Base-by-base conservation (phyloP, 208 protist species). In the Acanthamoeba triangularis region DNA sequence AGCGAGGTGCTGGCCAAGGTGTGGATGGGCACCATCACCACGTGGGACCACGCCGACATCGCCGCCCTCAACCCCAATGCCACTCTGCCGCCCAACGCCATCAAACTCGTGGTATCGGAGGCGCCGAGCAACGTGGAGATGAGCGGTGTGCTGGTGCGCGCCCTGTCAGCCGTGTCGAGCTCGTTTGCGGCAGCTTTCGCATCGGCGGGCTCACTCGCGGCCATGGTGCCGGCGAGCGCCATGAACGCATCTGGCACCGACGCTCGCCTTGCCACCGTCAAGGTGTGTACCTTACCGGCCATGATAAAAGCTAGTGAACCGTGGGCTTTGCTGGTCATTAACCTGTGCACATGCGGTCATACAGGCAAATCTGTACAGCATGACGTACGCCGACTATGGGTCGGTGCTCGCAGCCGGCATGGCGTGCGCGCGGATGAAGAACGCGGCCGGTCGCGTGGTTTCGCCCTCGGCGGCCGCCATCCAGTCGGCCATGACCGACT, bases 401-500 rank as follows among this genome's bases (percentile, higher is more conserved):
- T 56, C 47, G 5, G 52, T 90, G 44, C 82, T 90, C 47, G 82
- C 30, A 25, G 54, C 82, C 8, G 41, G 30, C 25, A 65, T 90
- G 54, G 0, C 82, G 13, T 67, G 47, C 30, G 49, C 82, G 25
- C 25, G 25, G 2, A 90, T 90, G 82, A 90, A 61, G 41, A 90
- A 90, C 54, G 35, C 30, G 6, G 82, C 82, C 30, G 82, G 82
- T 18, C 47, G 54, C 14, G 23, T 90, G 30, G 82, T 90, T 10
- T 67, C 35, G 16, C 52, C 54, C 44, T 41, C 52, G 2, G 2
- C 82, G 11, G 30, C 82, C 14, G 25, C 82, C 54, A 65, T 90
- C 18, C 82, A 67, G 82, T 49, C 82, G 11, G 82, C 82, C 54
- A 90, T 90, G 82, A 90, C 35, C 47, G 82, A 90, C 41, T 67